These are phyloP conservation scores for Lanmaoa pseudosensibilis DNA, from an alignment of 768 basidiomycete species.

Conservation along the genomic window DNA sequence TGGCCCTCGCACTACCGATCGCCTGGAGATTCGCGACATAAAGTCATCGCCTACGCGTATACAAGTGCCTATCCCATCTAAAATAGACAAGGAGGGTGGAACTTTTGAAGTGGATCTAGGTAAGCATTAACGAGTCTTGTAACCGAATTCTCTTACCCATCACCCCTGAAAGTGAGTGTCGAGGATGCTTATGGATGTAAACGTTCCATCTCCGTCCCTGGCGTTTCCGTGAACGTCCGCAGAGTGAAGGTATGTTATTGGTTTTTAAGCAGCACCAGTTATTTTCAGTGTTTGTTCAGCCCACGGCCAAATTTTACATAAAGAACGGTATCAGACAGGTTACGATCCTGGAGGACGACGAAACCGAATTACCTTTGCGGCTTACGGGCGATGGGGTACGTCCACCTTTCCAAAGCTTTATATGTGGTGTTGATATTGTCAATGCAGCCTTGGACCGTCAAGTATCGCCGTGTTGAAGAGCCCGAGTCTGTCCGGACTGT, in stretches of 20 bases:
- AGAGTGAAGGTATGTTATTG: slow-evolving; percentile 60
- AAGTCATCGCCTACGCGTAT: slow-evolving; percentile 54
- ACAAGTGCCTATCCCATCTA: slow-evolving; percentile 65
- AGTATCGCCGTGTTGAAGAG: slow-evolving; percentile 58
- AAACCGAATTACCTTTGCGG: slow-evolving; percentile 72
- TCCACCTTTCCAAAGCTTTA: slow-evolving; percentile 4
- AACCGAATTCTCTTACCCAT: slow-evolving; percentile 1
- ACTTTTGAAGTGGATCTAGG: slow-evolving; percentile 78
- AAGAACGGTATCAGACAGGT: slow-evolving; percentile 54
- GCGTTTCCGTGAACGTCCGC: slow-evolving; percentile 81
- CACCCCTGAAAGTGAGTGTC: slow-evolving; percentile 59
- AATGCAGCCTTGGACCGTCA: slow-evolving; percentile 81
- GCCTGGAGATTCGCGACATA: slow-evolving; percentile 55
- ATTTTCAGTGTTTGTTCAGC: slow-evolving; percentile 42
- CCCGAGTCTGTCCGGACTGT: slow-evolving; percentile 42
- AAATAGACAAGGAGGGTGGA: slow-evolving; percentile 67
- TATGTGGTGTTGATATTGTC: slow-evolving; percentile 4
- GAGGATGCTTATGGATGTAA: slow-evolving; percentile 89
- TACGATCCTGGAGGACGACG: slow-evolving; percentile 72
- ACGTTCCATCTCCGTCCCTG: slow-evolving; percentile 70
- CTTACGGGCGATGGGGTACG: slow-evolving; percentile 89
- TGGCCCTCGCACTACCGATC: slow-evolving; percentile 66
- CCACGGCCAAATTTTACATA: slow-evolving; percentile 85
- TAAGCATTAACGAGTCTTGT: slow-evolving; percentile 32
- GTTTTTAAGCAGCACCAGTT: background rate